Base-by-base conservation (phyloP, 805 yeast species). In the Hanseniaspora guilliermondii region DNA sequence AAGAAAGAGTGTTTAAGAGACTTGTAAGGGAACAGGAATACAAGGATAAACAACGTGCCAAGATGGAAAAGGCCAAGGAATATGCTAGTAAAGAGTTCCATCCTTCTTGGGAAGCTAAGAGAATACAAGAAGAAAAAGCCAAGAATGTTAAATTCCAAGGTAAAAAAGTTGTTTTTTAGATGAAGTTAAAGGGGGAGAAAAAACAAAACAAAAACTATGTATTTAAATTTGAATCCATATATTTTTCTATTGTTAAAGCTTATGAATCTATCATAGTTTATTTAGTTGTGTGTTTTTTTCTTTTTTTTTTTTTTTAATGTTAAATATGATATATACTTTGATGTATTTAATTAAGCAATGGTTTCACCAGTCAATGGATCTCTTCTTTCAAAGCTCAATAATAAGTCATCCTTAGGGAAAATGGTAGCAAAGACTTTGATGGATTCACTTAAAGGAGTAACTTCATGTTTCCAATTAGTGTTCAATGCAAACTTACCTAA, bases 61-160 rank as follows among this genome's bases (percentile, higher is more conserved):
- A 58, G 19, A 33, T 49, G 56, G 39, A 39, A 56, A 54, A 58
- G 56, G 57, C 58, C 59, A 55, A 53, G 24, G 58, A 58, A 12
- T 64, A 58, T 17, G 59, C 64, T 37, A 53, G 57, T 21, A 64
- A 64, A 49, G 70, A 73, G 6, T 58, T 85, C 59, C 99, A 93
- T 77, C 99, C 99, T n/a, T 93, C 98, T 2, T 93, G 99, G 99
- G 82, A 79, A 61, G 98, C 98, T 22, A 86, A 85, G 71, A 80
- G 77, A 70, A 69, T 76, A 58, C 85, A 81, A 27, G 84, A 85
- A 63, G 85, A 83, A 60, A 77, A 79, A 50, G 65, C 73, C 59
- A 77, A 79, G 68, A 77, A 78, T 56, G 81, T 75, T 48, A 79
- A 82, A 65, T 88, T 88, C 64, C 67, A 73, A 50, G 98, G 98